phyloP scores from a whole-genome alignment of 805 yeast species.

The Zygosaccharomyces siamensis region DNA sequence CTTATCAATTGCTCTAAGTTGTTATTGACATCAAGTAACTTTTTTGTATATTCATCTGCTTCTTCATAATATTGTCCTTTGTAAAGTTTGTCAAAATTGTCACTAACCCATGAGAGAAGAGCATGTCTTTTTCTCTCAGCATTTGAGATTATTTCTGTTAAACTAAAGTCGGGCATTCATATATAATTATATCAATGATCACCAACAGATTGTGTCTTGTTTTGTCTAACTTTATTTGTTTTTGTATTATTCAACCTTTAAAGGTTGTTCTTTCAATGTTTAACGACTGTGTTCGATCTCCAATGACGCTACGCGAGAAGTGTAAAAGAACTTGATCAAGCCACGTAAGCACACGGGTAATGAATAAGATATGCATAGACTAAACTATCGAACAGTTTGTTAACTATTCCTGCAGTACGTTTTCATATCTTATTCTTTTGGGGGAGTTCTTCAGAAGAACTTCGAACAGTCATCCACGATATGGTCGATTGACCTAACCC shows the following conservation, averaged over 20 bases:
- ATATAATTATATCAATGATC: neutral
- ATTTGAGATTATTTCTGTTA: slow-evolving; percentile 5
- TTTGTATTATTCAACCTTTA: neutral
- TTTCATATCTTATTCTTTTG: too few relatives aligned
- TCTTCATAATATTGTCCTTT: slow-evolving; percentile 4
- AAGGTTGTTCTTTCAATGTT: neutral
- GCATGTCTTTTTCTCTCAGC: slow-evolving; percentile 20
- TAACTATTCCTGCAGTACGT: too few relatives aligned
- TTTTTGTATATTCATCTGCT: slow-evolving; percentile 2
- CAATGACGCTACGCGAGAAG: neutral
- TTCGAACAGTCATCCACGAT: too few relatives aligned
- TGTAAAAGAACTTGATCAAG: neutral
- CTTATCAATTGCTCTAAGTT: slow-evolving; percentile 15
- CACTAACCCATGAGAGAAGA: slow-evolving; percentile 23
- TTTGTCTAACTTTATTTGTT: too few relatives aligned
- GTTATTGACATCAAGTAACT: slow-evolving; percentile 5
- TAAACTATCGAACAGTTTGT: too few relatives aligned
- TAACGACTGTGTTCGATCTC: neutral
- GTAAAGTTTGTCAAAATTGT: slow-evolving; percentile 14
- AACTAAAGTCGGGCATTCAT: slow-evolving; percentile 1
- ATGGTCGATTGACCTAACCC: too few relatives aligned
- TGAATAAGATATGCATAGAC: too few relatives aligned
- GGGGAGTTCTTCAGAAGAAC: too few relatives aligned
- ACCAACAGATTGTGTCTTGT: neutral
- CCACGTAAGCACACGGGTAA: neutral